phyloP scores from a whole-genome alignment of 805 yeast genomes.

The Tetrapisispora pingtungensis region DNA sequence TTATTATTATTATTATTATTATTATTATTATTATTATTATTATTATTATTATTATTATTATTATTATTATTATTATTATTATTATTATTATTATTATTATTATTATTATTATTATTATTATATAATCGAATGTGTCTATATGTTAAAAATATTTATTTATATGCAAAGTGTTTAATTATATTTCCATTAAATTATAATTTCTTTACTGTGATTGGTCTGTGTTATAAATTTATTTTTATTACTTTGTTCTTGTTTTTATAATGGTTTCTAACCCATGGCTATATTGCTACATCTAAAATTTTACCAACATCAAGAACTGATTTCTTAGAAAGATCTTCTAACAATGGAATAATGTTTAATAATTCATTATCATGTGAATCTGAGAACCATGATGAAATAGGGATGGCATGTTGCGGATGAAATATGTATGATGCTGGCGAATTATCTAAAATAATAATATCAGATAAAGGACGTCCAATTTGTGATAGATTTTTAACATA shows the following conservation, averaged over 20 bases:
- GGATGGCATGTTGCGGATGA: constrained; percentile 95
- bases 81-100: too few relatives aligned
- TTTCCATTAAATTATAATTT: not conserved
- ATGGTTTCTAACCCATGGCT: not conserved
- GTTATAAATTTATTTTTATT: not conserved
- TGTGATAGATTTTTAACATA: constrained; percentile 87
- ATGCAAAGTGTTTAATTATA: not conserved
- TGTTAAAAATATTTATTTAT: not conserved
- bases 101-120: not conserved
- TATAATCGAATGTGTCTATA: not conserved
- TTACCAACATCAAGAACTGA: constrained; percentile 74
- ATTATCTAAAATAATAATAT: constrained; percentile 82
- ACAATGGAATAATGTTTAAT: constrained; percentile 76
- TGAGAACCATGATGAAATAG: constrained; percentile 94
- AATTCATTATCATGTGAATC: constrained; percentile 95
- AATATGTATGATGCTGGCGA: constrained; percentile 93
- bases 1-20: too few relatives aligned
- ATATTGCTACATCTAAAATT: constrained; percentile 61
- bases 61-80: too few relatives aligned
- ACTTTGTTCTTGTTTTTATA: not conserved
- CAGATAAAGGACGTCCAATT: constrained; percentile 80
- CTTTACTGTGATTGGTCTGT: too few relatives aligned
- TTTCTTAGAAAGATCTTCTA: constrained; percentile 66
- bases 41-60: too few relatives aligned
- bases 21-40: too few relatives aligned